Evolutionary conservation across 305 asterid species (phyloP).

Genomic region (Andrographis paniculata): DNA sequence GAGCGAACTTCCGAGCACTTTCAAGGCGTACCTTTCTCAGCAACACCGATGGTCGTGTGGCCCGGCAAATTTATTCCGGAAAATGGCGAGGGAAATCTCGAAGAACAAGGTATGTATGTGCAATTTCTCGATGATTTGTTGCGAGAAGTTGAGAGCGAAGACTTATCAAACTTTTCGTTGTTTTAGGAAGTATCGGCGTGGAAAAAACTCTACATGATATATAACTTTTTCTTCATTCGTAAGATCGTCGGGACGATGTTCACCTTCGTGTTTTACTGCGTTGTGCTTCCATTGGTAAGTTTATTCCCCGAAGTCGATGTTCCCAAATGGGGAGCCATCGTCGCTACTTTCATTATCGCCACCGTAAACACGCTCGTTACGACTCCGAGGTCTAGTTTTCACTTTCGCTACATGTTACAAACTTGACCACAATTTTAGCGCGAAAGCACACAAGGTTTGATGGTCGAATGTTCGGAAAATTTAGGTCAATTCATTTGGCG

Average conservation of each 20-base stretch:
- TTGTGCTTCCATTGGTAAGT: constrained; percentile 52
- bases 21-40: constrained; percentile 56
- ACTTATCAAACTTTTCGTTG: no score
- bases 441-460: not conserved
- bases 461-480: not conserved
- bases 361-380: constrained; percentile 28
- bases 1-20: constrained; percentile 64
- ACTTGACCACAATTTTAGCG: not conserved
- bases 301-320: constrained; percentile 52
- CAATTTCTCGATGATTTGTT: no score
- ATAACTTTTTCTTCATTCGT: constrained; percentile 60
- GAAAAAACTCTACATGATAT: constrained; percentile 54
- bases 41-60: constrained; percentile 75
- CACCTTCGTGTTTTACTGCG: constrained; percentile 51
- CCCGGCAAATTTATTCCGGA: constrained; percentile 58
- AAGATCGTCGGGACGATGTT: constrained; percentile 55
- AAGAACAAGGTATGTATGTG: constrained; percentile 48
- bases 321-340: constrained; percentile 43
- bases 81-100: constrained; percentile 45
- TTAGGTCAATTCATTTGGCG: constrained; percentile 33
- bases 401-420: not conserved
- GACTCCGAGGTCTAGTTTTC: constrained; percentile 32
- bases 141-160: no score
- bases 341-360: constrained; percentile 33
- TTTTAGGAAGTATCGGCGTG: constrained; percentile 49